Evolutionary conservation across 345 rosid species (phyloP).

Genomic region (Eucalyptus tenuipes): DNA sequence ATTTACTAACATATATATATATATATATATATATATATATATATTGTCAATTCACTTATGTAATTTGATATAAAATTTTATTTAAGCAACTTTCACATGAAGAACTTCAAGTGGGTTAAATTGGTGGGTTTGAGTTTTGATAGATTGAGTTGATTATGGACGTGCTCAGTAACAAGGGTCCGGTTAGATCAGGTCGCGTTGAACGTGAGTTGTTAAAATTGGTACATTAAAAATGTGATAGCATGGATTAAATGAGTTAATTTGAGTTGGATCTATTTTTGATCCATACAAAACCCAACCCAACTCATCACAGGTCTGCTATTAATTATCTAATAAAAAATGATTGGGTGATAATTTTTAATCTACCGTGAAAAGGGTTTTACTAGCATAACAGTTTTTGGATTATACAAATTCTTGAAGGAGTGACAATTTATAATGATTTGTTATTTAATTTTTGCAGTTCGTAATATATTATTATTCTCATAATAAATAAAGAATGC

Average conservation of each 20-base stretch:
- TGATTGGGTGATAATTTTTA: too few species aligned
- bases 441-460: too few species aligned
- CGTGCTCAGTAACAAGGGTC: neutral
- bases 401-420: too few species aligned
- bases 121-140: neutral
- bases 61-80: neutral
- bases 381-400: too few species aligned
- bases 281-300: neutral
- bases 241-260: neutral
- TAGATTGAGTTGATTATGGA: neutral
- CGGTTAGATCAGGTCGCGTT: neutral
- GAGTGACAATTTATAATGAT: too few species aligned
- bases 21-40: neutral
- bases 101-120: neutral
- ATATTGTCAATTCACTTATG: neutral
- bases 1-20: neutral
- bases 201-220: neutral
- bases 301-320: accelerated
- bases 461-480: too few species aligned
- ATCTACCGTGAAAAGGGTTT: too few species aligned
- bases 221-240: neutral
- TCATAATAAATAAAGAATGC: too few species aligned
- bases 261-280: neutral
- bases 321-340: neutral
- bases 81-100: neutral